These are phyloP conservation scores for Lasiodiplodia citricola DNA, from an alignment of 2,329 filamentous ascomycete genomes.

Conservation along the genomic window DNA sequence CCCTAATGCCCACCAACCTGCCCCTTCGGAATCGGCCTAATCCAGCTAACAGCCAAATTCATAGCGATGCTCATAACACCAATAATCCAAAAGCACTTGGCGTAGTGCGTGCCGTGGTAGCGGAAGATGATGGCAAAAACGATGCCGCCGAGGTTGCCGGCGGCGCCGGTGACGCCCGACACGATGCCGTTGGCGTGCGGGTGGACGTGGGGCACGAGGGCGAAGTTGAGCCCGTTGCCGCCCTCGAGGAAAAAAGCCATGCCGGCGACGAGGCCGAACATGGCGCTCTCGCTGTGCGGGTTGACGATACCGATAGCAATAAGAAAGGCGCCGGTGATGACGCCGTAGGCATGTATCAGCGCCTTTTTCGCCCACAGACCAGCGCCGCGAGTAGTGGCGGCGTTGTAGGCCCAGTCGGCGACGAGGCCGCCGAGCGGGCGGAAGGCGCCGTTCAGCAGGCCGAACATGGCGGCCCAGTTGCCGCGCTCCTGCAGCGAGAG, in stretches of 20 bases:
- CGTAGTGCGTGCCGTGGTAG: constrained; percentile 72
- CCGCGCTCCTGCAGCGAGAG: constrained; percentile 62
- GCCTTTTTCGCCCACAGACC: constrained; percentile 69
- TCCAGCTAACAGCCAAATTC: constrained; percentile 70
- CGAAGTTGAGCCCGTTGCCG: constrained; percentile 85
- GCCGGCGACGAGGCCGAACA: constrained; percentile 78
- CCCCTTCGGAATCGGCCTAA: constrained; percentile 61
- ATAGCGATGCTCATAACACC: constrained; percentile 75
- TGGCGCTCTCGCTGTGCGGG: constrained; percentile 64
- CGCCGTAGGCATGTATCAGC: constrained; percentile 61
- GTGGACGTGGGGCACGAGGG: constrained; percentile 85
- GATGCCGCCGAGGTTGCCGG: constrained; percentile 84
- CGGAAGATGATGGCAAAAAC: constrained; percentile 84
- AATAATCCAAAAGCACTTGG: constrained; percentile 78
- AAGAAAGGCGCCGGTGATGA: constrained; percentile 64
- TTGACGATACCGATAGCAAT: constrained; percentile 69
- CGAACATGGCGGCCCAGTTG: constrained; percentile 74
- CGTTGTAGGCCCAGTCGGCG: constrained; percentile 61
- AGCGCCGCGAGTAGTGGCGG: constrained; percentile 39
- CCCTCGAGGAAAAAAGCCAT: constrained; percentile 84
- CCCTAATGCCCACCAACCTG: constrained; percentile 53
- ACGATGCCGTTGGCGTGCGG: constrained; percentile 78
- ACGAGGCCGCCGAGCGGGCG: constrained; percentile 70
- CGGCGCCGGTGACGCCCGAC: constrained; percentile 77
- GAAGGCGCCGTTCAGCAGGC: constrained; percentile 72